Evolutionary conservation across 257 asterid species (phyloP), one percentile per base, ranked within the genome.

Genomic region (Scutellaria galericulata): DNA sequence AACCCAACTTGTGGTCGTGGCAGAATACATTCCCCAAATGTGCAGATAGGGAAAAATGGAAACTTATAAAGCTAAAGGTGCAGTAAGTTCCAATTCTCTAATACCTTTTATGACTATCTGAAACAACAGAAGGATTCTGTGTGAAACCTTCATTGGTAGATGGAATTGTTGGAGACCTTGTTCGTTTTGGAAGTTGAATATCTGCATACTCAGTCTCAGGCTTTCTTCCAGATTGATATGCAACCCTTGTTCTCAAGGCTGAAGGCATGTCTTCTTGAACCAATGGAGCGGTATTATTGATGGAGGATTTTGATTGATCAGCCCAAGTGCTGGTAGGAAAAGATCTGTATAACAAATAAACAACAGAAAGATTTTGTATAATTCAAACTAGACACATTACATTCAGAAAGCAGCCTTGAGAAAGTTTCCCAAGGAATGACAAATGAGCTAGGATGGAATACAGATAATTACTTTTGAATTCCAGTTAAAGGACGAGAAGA

Each of bases 151-250:
- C 83, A 64, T 73, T 27, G 1, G 71, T 64, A 70, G 84, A 65
- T 48, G 84, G 79, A 60, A 45, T 71, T 75, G 88, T 80, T 45
- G 98, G 95, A 41, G 97, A 90, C 82, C 96, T 95, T 59, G 87
- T 81, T 81, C 93, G 78, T 77, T 88, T 94, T 53, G 89, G 77
- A 72, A 68, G 85, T 66, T 84, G 89, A 77, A 58, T 79, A 75
- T 86, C 88, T 12, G 73, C 81, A 81, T 80, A 75, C 80, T 77
- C 84, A 68, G 75, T 45, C 72, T 82, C 87, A 56, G 73, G 65
- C 56, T 79, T 85, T 68, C 84, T 80, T 68, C 78, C 86, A 72
- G 84, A 71, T 66, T 78, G 86, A 71, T 84, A 64, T 51, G 80
- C 37, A 69, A 37, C 84, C 74, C 61, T 66, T 48, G 53, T 44